Conservation (phyloP, 805 yeast genomes). For the Saccharomycopsis fodiens region DNA sequence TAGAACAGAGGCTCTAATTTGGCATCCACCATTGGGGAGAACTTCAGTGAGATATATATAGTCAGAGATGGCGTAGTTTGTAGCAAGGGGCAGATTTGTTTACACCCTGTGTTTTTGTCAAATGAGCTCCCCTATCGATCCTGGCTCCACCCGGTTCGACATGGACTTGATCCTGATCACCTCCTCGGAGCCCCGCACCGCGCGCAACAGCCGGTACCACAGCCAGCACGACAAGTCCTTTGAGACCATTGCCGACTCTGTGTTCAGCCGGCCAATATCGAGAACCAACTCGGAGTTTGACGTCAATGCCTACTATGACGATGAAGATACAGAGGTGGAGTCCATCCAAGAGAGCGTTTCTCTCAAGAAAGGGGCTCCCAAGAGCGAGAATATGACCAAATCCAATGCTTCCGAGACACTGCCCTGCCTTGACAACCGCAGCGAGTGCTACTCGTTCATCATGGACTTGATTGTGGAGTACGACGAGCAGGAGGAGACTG, state of each 20-base stretch:
- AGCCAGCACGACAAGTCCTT: background rate
- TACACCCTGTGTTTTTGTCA: too few relatives aligned
- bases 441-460: slow-evolving; percentile 19
- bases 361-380: background rate
- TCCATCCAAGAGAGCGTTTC: slow-evolving; percentile 4
- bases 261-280: slow-evolving; percentile 15
- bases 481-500: slow-evolving; percentile 3
- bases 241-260: slow-evolving; percentile 12
- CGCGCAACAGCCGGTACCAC: slow-evolving; percentile 4
- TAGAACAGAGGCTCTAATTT: too few relatives aligned
- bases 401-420: background rate
- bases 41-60: too few relatives aligned
- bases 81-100: too few relatives aligned
- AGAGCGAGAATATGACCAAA: background rate
- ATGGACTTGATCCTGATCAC: slow-evolving; percentile 6
- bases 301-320: slow-evolving; percentile 10
- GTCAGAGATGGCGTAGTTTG: too few relatives aligned
- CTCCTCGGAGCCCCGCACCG: slow-evolving; percentile 5
- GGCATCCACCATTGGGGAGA: too few relatives aligned
- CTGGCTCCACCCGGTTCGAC: background rate
- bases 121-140: too few relatives aligned
- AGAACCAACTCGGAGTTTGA: background rate
- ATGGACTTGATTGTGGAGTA: slow-evolving; percentile 20
- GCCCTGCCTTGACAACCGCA: background rate
- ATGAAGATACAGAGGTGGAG: slow-evolving; percentile 12